Percentiles rank a stretch among this genome's conserved stretches.
Conservation (phyloP, 2,329 filamentous ascomycete species). For the Botrytis fragariae region DNA sequence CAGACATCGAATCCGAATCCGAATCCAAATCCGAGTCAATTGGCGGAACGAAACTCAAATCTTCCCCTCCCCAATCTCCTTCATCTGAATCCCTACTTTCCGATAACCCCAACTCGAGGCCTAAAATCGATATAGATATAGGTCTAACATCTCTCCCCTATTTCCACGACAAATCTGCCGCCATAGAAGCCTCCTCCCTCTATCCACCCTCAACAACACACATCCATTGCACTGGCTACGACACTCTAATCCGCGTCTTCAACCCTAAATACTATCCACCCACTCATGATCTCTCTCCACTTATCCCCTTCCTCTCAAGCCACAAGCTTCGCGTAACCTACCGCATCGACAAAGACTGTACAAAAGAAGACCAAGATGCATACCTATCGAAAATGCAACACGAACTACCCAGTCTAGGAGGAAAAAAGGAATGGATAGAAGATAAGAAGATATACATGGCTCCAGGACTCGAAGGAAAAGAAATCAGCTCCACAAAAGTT, state of each 20-base stretch:
- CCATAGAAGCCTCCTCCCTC: slow-evolving; percentile 49
- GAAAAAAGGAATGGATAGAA: neutral
- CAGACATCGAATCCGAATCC: neutral
- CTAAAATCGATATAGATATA: slow-evolving; percentile 51
- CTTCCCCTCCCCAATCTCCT: neutral
- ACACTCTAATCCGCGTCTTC: slow-evolving; percentile 71
- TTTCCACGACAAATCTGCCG: slow-evolving; percentile 68
- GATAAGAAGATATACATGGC: neutral
- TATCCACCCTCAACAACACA: slow-evolving; percentile 47
- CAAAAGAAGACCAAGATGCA: neutral
- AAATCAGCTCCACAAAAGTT: neutral
- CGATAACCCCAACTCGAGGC: neutral
- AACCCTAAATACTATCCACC: slow-evolving; percentile 67
- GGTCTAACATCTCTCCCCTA: slow-evolving; percentile 70
- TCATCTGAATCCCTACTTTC: neutral
- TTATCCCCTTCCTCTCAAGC: slow-evolving; percentile 62
- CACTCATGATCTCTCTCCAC: slow-evolving; percentile 50
- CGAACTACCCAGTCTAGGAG: neutral
- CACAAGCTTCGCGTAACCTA: slow-evolving; percentile 63
- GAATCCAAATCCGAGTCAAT: neutral
- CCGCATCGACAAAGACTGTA: slow-evolving; percentile 42
- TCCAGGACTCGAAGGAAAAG: neutral
- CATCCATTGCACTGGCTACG: slow-evolving; percentile 71
- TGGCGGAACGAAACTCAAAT: slow-evolving; percentile 12
- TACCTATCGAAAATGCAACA: neutral